These are phyloP conservation scores for Eragrostis nindensis DNA, from an alignment of 176 grass and related monocot genomes.

Conservation along the genomic window DNA sequence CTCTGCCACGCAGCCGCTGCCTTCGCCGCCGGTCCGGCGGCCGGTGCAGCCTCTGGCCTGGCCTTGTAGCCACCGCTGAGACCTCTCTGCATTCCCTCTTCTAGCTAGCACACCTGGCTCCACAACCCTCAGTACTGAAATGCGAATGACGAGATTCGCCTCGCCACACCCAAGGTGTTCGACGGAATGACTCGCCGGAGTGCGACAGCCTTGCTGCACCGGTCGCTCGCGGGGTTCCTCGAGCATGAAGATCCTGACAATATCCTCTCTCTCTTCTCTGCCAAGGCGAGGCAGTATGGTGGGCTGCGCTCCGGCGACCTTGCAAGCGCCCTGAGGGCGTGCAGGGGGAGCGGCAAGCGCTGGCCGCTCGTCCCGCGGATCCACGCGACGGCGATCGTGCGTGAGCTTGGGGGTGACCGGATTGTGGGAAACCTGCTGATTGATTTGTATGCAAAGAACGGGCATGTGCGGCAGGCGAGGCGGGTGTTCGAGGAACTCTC, in stretches of 20 bases:
- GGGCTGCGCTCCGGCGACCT: conserved; percentile 4
- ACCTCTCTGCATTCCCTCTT: background rate
- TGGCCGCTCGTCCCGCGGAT: conserved; percentile 38
- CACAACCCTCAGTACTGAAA: rapidly evolving
- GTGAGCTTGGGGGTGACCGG: conserved; percentile 7
- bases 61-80: background rate
- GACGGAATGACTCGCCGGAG: conserved; percentile 43
- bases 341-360: conserved; percentile 7
- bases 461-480: conserved; percentile 38
- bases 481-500: conserved; percentile 56
- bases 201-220: conserved; percentile 20
- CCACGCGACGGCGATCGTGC: conserved; percentile 20
- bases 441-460: conserved; percentile 59
- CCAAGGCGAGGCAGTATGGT: conserved; percentile 25
- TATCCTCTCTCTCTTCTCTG: conserved; percentile 1
- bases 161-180: conserved; percentile 2
- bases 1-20: background rate
- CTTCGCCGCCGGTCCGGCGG: background rate
- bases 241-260: background rate
- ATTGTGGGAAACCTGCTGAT: conserved; percentile 54
- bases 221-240: conserved; percentile 27
- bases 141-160: background rate
- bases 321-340: conserved; percentile 28
- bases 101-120: too few relatives aligned
- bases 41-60: background rate